Evolutionary conservation across 2,329 filamentous ascomycete genomes (phyloP), one percentile per base, ranked within the genome.

Genomic region (Furcasterigmium furcatum): DNA sequence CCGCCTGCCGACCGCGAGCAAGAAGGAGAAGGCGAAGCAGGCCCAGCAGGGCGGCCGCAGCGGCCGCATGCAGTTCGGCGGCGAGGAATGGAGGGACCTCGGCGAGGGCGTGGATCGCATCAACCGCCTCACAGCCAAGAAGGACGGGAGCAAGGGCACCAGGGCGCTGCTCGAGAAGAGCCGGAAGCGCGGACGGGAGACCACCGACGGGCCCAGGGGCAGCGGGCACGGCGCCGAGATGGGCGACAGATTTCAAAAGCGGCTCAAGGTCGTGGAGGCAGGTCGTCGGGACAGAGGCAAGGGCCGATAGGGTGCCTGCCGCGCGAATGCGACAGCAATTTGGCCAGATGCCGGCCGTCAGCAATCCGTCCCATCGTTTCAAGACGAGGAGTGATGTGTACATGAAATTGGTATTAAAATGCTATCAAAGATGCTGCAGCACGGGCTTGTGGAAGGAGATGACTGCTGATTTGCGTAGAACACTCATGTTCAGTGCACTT

Each of bases 61-160:
- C 52, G 62, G 71, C 58, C 68, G 84, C 75, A 66, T 96, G 88
- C 69, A 71, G 56, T 83, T 82, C 68, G 92, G 92, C 50, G 94
- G 94, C 43, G 94, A 97, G 68, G 94, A 97, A 62, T 97, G 91
- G 89, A 81, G 85, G 52, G 84, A 87, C 21, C 72, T 99, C 38
- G 89, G 88, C 46, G 85, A 91, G 62, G 90, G 91, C 8, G 80
- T 91, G 43, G 89, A 96, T 67, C 79, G 92, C 38, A 96, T 96
- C 65, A 86, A 91, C 56, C 77, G 84, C 51, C 72, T 96, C 59
- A 96, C 91, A 7, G 82, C 82, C 65, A 80, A 80, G 60, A 88
- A 83, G 64, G 74, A 74, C 49, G 72, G 74, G 29, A 72, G 74
- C 53, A 63, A 74, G 41, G 70, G 76, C 46, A 80, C 80, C 12